These are phyloP conservation scores for Ilex aquifolium DNA, from an alignment of 257 asterid genomes.

Conservation along the genomic window DNA sequence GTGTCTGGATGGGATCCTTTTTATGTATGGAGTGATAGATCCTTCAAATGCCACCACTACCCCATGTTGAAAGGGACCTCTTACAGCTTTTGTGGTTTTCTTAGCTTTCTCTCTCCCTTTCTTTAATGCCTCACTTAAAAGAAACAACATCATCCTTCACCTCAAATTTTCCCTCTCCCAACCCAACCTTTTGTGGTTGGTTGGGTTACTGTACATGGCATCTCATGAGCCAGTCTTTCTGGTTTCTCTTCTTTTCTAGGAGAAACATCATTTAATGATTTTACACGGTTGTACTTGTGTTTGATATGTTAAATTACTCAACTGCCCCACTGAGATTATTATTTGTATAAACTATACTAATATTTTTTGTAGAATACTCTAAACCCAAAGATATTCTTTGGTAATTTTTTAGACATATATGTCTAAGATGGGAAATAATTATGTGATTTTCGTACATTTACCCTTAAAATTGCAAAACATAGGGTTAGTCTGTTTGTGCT, in stretches of 20 bases:
- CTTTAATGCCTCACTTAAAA: conserved; percentile 58
- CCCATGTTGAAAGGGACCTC: conserved; percentile 47
- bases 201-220: conserved; percentile 24
- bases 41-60: conserved; percentile 39
- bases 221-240: conserved; percentile 2
- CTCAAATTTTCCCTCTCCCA: conserved; percentile 33
- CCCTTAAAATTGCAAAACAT: too few species aligned
- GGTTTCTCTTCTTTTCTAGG: background rate
- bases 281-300: too few species aligned
- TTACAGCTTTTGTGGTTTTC: conserved; percentile 41
- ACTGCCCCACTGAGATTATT: background rate
- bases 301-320: background rate
- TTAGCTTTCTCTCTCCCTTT: conserved; percentile 25
- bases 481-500: too few species aligned
- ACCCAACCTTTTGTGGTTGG: conserved; percentile 20
- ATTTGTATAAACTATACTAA: too few species aligned
- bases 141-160: conserved; percentile 36
- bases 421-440: too few species aligned
- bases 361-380: too few species aligned
- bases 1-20: background rate
- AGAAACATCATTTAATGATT: too few species aligned
- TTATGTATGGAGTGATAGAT: conserved; percentile 21
- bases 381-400: too few species aligned
- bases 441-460: too few species aligned
- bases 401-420: too few species aligned